Percentiles rank a stretch among this genome's conserved stretches.
Evolutionary conservation across 2,329 filamentous ascomycete genomes (phyloP).

Genomic region (Metarhizium album): DNA sequence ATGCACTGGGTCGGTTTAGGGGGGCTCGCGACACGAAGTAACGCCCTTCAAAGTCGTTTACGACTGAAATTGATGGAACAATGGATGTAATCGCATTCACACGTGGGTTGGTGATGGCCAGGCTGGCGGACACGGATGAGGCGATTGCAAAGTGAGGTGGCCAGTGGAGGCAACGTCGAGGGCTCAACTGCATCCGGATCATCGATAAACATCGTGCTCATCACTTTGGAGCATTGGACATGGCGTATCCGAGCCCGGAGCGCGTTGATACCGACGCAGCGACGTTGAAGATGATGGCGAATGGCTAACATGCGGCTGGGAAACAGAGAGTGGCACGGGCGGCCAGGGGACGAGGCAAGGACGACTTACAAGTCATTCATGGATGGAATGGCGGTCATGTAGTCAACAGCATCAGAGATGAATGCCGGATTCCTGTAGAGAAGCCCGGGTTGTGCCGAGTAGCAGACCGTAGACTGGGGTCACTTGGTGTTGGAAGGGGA

Average conservation of each 20-base stretch:
- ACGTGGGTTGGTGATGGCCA: slow-evolving; percentile 33
- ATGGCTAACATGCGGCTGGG: slow-evolving; percentile 26
- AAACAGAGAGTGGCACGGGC: slow-evolving; percentile 21
- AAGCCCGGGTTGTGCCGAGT: slow-evolving; percentile 3
- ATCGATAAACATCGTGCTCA: slow-evolving; percentile 24
- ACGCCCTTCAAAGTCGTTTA: slow-evolving; percentile 7
- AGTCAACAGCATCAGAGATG: slow-evolving; percentile 18
- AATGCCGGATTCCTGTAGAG: slow-evolving; percentile 9
- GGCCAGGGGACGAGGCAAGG: slow-evolving; percentile 14
- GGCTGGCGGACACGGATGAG: slow-evolving; percentile 33
- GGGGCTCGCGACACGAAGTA: slow-evolving; percentile 20
- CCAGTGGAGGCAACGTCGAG: slow-evolving; percentile 10
- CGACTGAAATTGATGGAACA: slow-evolving; percentile 18
- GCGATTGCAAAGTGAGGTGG: slow-evolving; percentile 31
- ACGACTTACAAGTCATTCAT: slow-evolving; percentile 42
- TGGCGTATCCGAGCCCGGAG: slow-evolving; percentile 14
- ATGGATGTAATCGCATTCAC: slow-evolving; percentile 33
- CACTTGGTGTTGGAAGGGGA: slow-evolving; percentile 22
- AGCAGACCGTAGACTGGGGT: slow-evolving; percentile 13
- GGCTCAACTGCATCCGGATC: slow-evolving; percentile 19
- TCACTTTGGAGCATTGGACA: slow-evolving; percentile 20
- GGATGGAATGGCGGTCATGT: slow-evolving; percentile 29
- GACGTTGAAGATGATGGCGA: slow-evolving; percentile 21
- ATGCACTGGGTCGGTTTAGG: slow-evolving; percentile 13
- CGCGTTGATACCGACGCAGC: slow-evolving; percentile 24